Conservation (phyloP, 1,139 yeast genomes). For the Sugiyamaella pinicola region DNA sequence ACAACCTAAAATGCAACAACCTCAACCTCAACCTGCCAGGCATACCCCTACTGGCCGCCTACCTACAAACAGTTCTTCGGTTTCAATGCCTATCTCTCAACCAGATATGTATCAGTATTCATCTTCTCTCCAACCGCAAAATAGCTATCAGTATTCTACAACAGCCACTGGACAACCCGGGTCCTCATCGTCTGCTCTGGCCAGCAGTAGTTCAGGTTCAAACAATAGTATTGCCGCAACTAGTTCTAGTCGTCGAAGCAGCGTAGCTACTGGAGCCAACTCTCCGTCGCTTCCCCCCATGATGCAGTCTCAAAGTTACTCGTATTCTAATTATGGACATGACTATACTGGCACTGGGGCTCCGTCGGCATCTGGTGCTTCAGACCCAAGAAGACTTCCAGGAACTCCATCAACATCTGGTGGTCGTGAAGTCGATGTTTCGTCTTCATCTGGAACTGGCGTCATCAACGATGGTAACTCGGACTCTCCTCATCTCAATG, state of each 20-base stretch:
- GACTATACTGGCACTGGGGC: constrained; percentile 23
- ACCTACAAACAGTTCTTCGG: constrained; percentile 3
- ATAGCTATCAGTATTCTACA: constrained; percentile 8
- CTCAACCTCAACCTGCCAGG: constrained; percentile 20
- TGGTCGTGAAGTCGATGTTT: constrained; percentile 2
- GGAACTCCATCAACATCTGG: constrained; percentile 20
- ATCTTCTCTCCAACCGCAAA: constrained; percentile 7
- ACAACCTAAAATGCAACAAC: constrained; percentile 19
- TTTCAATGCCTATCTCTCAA: constrained; percentile 5
- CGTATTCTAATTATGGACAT: constrained; percentile 27
- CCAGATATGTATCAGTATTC: constrained; percentile 16
- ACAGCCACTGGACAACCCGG: too few relatives aligned
- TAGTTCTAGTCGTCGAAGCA: constrained; percentile 18
- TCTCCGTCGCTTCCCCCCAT: constrained; percentile 31
- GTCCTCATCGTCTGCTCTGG: background rate
- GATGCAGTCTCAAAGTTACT: constrained; percentile 24
- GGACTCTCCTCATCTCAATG: constrained; percentile 10
- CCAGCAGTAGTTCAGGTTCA: constrained; percentile 1
- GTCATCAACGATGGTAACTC: background rate
- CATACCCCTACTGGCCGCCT: constrained; percentile 6
- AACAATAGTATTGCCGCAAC: background rate
- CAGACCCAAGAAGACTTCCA: constrained; percentile 33
- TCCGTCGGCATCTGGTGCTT: constrained; percentile 19
- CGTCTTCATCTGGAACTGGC: constrained; percentile 1
- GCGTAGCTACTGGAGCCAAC: constrained; percentile 18